Evolutionary conservation across 345 rosid species (phyloP).

Genomic region (Eucalyptus cloeziana): DNA sequence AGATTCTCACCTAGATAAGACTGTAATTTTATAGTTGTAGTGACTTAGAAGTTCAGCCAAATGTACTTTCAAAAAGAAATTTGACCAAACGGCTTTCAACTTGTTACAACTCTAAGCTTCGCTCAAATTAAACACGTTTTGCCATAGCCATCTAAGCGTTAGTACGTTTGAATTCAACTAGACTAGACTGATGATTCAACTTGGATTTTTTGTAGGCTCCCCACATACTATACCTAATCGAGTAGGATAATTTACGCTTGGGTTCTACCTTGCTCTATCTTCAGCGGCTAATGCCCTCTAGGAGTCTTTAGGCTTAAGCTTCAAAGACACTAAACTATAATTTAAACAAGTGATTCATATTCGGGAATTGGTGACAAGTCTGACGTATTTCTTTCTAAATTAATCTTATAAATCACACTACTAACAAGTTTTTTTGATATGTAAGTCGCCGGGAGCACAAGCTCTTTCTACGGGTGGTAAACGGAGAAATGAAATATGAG

Average conservation of each 20-base stretch:
- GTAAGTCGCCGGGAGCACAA: background rate
- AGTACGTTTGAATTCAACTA: background rate
- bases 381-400: background rate
- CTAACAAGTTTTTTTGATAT: background rate
- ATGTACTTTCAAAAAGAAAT: background rate
- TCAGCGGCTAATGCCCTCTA: background rate
- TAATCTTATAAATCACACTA: background rate
- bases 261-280: background rate
- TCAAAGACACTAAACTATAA: background rate
- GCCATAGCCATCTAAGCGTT: background rate
- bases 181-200: background rate
- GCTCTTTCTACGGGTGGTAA: background rate
- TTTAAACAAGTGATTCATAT: background rate
- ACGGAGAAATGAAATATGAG: background rate
- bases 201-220: background rate
- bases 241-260: background rate
- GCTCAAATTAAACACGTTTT: background rate
- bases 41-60: background rate
- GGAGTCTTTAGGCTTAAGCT: background rate
- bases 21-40: too few species aligned
- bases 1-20: background rate
- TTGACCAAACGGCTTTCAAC: background rate
- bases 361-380: background rate
- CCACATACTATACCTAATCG: background rate
- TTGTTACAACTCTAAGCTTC: background rate